Base-by-base conservation (phyloP, 345 rosid genomes). In the Erucastrum elatum region DNA sequence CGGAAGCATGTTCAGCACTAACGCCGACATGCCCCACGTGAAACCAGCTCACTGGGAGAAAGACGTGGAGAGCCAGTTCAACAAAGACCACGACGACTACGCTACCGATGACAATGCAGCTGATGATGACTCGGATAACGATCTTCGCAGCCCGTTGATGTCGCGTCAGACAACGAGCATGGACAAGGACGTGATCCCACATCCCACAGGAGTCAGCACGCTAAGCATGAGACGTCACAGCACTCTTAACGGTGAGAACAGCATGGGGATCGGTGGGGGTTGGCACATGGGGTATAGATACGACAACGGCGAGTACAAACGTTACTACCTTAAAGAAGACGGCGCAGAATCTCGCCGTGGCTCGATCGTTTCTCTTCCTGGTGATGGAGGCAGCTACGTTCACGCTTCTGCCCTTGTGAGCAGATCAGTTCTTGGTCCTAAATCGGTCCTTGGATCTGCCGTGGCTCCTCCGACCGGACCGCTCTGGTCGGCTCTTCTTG, bases 211-310 rank as follows among this genome's bases (percentile, higher is more conserved):
- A 4, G 97, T 89, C 63, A 91, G 96, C 75, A 80, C 84, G 66
- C 61, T 87, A 16, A 84, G 89, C 86, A 88, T 88, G 87, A 85
- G 98, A 63, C 88, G 81, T 6, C 87, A 84, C 59, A 89, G 97
- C 79, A 92, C 90, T 5, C 93, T 94, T 16, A 66, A 70, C 21
- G 93, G 87, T 7, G 97, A 92, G 61, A 82, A 85, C 62, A 79
- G 90, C 49, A 85, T 93, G 64, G 98, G 97, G n/a, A 92, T 94
- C 66, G 97, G 98, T 60, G 92, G 97, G 25, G 98, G 98, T 37
- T 95, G 99, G 99, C 97, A 93, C 81, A 83, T 95, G 89, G 98
- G 98, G 4, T 95, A 93, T 84, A 89, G 92, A 85, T 91, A 92
- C 88, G 88, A 77, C 73, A 94, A 91, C 71, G 94, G 92, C 0